Evolutionary conservation across 306 rosid genomes (phyloP).

Genomic region (Prinsepia uniflora): DNA sequence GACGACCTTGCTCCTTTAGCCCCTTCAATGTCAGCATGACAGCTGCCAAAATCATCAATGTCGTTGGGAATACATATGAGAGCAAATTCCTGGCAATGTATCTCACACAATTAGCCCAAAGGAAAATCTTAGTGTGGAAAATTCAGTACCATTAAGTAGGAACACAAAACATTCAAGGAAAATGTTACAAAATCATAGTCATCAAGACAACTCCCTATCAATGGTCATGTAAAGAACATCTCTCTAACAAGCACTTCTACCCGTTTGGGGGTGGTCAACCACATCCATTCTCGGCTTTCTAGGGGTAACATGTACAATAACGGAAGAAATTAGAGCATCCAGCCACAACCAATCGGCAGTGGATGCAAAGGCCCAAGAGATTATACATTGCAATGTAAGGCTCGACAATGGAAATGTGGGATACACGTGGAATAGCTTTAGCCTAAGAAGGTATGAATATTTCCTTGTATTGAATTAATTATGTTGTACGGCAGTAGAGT

Average conservation of each 20-base stretch:
- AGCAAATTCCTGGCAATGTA: conserved; percentile 67
- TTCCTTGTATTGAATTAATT: too few relatives aligned
- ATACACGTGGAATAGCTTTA: not conserved
- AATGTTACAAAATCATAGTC: not conserved
- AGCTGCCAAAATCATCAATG: conserved; percentile 62
- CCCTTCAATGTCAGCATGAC: conserved; percentile 80
- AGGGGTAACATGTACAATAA: not conserved
- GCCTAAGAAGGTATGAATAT: too few relatives aligned
- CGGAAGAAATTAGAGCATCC: not conserved
- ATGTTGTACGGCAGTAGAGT: too few relatives aligned
- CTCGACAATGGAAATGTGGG: not conserved
- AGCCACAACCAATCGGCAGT: not conserved
- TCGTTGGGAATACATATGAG: conserved; percentile 62
- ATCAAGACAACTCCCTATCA: not conserved
- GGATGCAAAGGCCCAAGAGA: not conserved
- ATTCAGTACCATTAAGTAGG: not conserved
- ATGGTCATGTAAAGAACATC: not conserved
- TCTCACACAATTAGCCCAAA: conserved; percentile 28
- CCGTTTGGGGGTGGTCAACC: not conserved
- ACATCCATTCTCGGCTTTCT: not conserved
- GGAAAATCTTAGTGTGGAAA: not conserved
- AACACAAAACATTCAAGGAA: not conserved
- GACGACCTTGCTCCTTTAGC: conserved; percentile 95
- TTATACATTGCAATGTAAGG: not conserved
- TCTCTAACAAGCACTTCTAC: not conserved